Conservation (phyloP, 495 filamentous ascomycete species). For the Penicillium nucicola region DNA sequence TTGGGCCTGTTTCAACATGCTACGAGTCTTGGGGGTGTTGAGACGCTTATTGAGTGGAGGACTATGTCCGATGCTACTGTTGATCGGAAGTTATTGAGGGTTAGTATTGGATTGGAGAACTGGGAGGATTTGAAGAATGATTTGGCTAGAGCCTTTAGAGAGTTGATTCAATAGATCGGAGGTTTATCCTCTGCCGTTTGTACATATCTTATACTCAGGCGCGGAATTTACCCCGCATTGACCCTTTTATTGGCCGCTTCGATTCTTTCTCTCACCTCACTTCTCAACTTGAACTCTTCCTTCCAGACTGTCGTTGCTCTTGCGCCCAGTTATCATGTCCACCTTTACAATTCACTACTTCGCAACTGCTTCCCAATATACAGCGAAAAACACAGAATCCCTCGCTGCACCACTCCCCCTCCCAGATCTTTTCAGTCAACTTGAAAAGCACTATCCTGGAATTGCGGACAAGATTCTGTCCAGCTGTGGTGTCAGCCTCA, state of each 20-base stretch:
- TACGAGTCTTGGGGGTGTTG: slow-evolving; percentile 88
- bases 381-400: slow-evolving; percentile 64
- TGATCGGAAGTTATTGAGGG: slow-evolving; percentile 69
- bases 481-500: slow-evolving; percentile 81
- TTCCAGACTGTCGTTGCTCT: too few relatives aligned
- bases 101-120: slow-evolving; percentile 84
- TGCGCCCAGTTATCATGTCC: too few relatives aligned
- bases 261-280: background rate
- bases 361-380: slow-evolving; percentile 72
- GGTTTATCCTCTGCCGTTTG: too few relatives aligned
- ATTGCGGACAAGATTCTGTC: slow-evolving; percentile 68
- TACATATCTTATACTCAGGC: background rate
- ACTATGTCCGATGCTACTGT: slow-evolving; percentile 77
- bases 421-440: slow-evolving; percentile 57
- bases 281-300: too few relatives aligned
- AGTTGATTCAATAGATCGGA: slow-evolving; percentile 15
- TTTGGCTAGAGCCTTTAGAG: slow-evolving; percentile 62
- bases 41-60: slow-evolving; percentile 72
- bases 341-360: slow-evolving; percentile 85
- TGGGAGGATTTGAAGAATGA: slow-evolving; percentile 83
- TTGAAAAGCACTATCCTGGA: slow-evolving; percentile 82
- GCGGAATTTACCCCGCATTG: slow-evolving; percentile 6
- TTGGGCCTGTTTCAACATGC: slow-evolving; percentile 88
- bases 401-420: slow-evolving; percentile 72
- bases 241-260: slow-evolving; percentile 3